phyloP scores from a whole-genome alignment of 2,329 filamentous ascomycete genomes.

The Cadophora gregata region DNA sequence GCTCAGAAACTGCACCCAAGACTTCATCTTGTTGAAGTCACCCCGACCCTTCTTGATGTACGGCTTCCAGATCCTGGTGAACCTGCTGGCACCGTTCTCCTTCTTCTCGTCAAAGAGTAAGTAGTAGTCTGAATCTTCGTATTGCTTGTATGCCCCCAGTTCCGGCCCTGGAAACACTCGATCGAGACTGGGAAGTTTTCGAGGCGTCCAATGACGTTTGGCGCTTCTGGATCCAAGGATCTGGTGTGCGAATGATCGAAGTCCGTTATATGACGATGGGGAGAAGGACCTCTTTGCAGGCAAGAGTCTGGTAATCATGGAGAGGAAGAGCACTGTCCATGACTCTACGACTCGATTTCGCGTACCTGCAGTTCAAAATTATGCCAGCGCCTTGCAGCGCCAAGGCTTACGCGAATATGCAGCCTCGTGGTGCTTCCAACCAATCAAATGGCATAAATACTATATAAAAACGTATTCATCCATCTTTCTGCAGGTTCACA shows the following conservation, averaged over 20 bases:
- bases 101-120: slow-evolving; percentile 23
- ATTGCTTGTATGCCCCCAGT: neutral
- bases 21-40: slow-evolving; percentile 63
- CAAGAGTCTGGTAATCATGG: slow-evolving; percentile 16
- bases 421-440: slow-evolving; percentile 1
- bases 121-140: slow-evolving; percentile 12
- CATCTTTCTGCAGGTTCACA: neutral
- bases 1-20: slow-evolving; percentile 74
- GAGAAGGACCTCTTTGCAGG: neutral
- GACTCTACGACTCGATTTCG: neutral
- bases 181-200: slow-evolving; percentile 5
- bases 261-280: neutral
- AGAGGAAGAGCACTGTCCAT: neutral
- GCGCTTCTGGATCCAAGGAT: neutral
- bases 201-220: neutral
- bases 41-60: neutral
- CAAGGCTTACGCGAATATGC: slow-evolving; percentile 13
- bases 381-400: slow-evolving; percentile 18
- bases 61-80: neutral
- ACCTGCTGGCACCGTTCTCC: slow-evolving; percentile 19
- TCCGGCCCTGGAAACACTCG: slow-evolving; percentile 28
- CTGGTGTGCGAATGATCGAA: slow-evolving; percentile 4
- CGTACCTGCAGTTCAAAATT: slow-evolving; percentile 11
- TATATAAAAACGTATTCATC: neutral
- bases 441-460: neutral